Evolutionary conservation across 2,329 filamentous ascomycete species (phyloP).

Genomic region (Zymoseptoria ardabiliae): DNA sequence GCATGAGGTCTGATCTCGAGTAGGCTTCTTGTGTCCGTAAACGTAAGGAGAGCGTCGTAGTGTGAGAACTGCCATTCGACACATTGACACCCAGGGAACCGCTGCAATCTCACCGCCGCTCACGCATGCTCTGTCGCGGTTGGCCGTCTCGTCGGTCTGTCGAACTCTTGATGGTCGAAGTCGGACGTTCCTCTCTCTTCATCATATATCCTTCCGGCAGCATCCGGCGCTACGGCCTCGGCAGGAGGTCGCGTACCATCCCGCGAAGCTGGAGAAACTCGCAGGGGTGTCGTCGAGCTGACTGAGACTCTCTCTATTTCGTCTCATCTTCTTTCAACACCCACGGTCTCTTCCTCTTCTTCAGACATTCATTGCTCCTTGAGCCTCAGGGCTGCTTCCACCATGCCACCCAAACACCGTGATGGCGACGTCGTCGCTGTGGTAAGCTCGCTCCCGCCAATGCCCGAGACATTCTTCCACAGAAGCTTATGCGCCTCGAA

Average conservation of each 20-base stretch:
- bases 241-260: background rate
- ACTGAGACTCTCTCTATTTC: background rate
- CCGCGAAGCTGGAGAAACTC: background rate
- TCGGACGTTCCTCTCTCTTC: background rate
- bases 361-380: background rate
- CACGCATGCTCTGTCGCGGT: background rate
- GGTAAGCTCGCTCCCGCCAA: conserved; percentile 35
- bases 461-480: background rate
- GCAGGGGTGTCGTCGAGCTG: background rate
- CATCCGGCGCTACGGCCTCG: background rate
- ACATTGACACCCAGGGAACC: background rate
- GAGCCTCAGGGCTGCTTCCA: background rate
- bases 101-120: background rate
- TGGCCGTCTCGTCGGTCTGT: background rate
- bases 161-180: background rate
- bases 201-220: background rate
- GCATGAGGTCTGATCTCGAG: too few species aligned
- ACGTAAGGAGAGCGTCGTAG: too few species aligned
- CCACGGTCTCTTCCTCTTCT: conserved; percentile 3
- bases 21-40: too few species aligned
- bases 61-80: too few species aligned
- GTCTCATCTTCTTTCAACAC: background rate
- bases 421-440: conserved; percentile 56
- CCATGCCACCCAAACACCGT: conserved; percentile 55
- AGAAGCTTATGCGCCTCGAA: background rate